Percentiles rank a stretch among this genome's conserved stretches.
Evolutionary conservation across 2,329 filamentous ascomycete genomes (phyloP).

Genomic region (Sporothrix luriei): DNA sequence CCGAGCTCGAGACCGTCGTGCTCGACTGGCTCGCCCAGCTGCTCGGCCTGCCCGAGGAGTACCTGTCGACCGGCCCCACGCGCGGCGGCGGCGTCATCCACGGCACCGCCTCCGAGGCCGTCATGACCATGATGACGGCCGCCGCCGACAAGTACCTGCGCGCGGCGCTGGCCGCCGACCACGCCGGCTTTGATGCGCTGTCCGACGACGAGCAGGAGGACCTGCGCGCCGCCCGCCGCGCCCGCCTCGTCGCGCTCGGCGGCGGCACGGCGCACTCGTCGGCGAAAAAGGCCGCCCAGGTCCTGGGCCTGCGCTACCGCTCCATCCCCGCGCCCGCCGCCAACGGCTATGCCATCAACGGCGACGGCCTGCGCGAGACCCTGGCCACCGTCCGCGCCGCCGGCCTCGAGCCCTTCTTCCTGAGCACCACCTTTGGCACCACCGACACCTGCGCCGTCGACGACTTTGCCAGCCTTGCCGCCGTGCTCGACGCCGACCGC

Average conservation of each 20-base stretch:
- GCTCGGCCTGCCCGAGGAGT: constrained; percentile 72
- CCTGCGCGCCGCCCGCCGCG: constrained; percentile 65
- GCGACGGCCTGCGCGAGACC: constrained; percentile 59
- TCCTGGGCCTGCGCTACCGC: constrained; percentile 81
- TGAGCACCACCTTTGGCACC: constrained; percentile 81
- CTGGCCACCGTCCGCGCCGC: constrained; percentile 67
- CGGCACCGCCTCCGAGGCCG: constrained; percentile 83
- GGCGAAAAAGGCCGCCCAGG: constrained; percentile 82
- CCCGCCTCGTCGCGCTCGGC: constrained; percentile 76
- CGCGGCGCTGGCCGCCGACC: constrained; percentile 42
- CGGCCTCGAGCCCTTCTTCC: constrained; percentile 80
- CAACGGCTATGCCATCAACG: constrained; percentile 72
- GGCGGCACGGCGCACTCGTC: constrained; percentile 80
- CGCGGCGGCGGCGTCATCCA: constrained; percentile 90
- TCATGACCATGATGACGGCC: constrained; percentile 83
- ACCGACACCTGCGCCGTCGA: constrained; percentile 89
- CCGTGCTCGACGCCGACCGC: constrained; percentile 46
- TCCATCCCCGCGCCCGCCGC: constrained; percentile 64
- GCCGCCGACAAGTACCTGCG: constrained; percentile 78
- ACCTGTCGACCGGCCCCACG: constrained; percentile 69
- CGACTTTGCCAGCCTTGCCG: constrained; percentile 70
- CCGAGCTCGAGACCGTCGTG: constrained; percentile 89
- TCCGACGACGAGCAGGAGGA: constrained; percentile 65
- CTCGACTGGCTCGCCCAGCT: constrained; percentile 88
- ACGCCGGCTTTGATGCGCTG: constrained; percentile 41